Percentiles rank a stretch among this genome's conserved stretches.
Conservation (phyloP, 768 basidiomycete species). For the Russula griseocarnosa region DNA sequence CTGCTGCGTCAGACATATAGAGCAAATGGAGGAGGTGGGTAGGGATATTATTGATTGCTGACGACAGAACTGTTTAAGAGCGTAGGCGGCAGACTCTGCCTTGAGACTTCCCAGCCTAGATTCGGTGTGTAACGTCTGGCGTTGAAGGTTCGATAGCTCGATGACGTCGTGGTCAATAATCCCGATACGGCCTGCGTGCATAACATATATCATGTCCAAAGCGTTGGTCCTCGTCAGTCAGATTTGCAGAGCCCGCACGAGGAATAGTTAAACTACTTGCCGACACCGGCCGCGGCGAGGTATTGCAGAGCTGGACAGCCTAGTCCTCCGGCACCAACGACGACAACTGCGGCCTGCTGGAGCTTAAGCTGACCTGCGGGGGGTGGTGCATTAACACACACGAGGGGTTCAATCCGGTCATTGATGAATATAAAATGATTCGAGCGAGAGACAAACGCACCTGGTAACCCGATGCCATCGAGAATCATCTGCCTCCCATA, state of each 20-base stretch:
- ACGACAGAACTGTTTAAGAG: slow-evolving; percentile 55
- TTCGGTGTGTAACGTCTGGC: slow-evolving; percentile 87
- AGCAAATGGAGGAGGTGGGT: background rate
- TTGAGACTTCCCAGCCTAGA: slow-evolving; percentile 71
- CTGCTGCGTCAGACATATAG: background rate
- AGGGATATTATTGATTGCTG: background rate
- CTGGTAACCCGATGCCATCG: slow-evolving; percentile 80
- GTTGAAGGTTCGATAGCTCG: slow-evolving; percentile 83
- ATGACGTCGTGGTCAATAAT: slow-evolving; percentile 89
- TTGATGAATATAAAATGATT: background rate
- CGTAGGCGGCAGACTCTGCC: slow-evolving; percentile 71
- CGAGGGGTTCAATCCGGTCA: background rate
- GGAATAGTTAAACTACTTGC: slow-evolving; percentile 42
- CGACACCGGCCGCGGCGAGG: slow-evolving; percentile 87
- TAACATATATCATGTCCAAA: background rate
- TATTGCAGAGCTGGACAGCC: slow-evolving; percentile 96
- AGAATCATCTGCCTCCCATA: slow-evolving; percentile 98
- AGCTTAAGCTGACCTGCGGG: slow-evolving; percentile 77
- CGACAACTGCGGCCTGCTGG: slow-evolving; percentile 67
- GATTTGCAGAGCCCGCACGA: background rate
- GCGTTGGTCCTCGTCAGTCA: background rate
- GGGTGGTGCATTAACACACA: background rate
- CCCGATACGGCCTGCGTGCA: slow-evolving; percentile 64
- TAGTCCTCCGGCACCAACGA: slow-evolving; percentile 92
- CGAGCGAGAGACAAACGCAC: slow-evolving; percentile 39